Base-by-base conservation (phyloP, 2,329 filamentous ascomycete genomes). In the Aspergillus sp. region DNA sequence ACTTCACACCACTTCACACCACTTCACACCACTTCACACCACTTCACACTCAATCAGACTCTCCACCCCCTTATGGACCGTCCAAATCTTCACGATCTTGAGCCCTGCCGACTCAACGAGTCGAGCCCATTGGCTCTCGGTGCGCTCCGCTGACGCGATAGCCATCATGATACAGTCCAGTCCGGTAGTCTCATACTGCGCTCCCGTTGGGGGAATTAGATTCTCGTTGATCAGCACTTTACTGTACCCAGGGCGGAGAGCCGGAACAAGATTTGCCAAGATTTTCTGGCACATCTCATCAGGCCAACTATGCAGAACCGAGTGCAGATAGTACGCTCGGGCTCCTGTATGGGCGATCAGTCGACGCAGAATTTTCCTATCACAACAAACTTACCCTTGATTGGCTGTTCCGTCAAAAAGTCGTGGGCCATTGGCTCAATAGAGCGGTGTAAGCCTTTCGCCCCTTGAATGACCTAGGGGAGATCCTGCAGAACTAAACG, bases 401-500 rank as follows among this genome's bases (percentile, higher is more conserved):
- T 57, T 0, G 73, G 75, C 24, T 49, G 47, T 4, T 32, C 26
- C 24, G 26, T 35, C 4, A 44, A 49, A n/a, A 49, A 49, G 4
- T 49, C 24, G 36, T 44, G 32, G 2, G 38, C 38, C 38, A 43
- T 42, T 5, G 22, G 14, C 22, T 43, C 38, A 16, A 49, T 35
- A 3, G 54, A 40, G 24, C 46, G 24, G 52, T 49, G 19, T 17
- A 57, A 22, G 13, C 52, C 41, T 20, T 57, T 51, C 20, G 59
- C 56, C 9, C 61, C 50, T 52, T 59, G 52, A 48, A 69, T 53
- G 16, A 79, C 73, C 3, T 66, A 58, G 0, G 72, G 67, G 1
- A 76, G 66, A 56, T 82, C 79, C 56, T 82, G 77, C 0, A 81
- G 62, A 1, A 81, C 61, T 4, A 80, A 62, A 4, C 68, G 65